phyloP scores from a whole-genome alignment of 805 yeast genomes.

The Candida morakotiae region DNA sequence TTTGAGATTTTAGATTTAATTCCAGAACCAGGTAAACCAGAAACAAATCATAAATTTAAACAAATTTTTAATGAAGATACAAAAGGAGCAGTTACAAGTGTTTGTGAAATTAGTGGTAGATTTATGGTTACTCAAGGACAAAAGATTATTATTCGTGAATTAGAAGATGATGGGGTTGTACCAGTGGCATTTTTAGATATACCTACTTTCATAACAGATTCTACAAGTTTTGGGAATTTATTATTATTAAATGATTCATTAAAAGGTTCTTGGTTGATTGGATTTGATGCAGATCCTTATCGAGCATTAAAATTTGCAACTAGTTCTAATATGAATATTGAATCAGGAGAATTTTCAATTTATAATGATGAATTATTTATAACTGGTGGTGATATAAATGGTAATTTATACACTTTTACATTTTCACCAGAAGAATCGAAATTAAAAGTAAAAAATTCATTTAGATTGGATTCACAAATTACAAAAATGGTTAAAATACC shows the following conservation, averaged over 20 bases:
- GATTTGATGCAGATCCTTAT: conserved; percentile 94
- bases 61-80: conserved; percentile 68
- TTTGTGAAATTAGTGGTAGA: conserved; percentile 79
- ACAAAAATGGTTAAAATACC: conserved; percentile 50
- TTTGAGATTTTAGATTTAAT: conserved; percentile 77
- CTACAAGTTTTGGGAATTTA: conserved; percentile 79
- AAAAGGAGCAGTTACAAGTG: conserved; percentile 77
- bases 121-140: conserved; percentile 85
- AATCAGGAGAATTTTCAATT: conserved; percentile 71
- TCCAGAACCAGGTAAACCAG: conserved; percentile 86
- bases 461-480: conserved; percentile 61
- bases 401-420: conserved; percentile 66
- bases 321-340: conserved; percentile 54
- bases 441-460: conserved; percentile 64
- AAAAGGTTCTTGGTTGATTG: conserved; percentile 74
- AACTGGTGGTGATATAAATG: conserved; percentile 64
- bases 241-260: conserved; percentile 77
- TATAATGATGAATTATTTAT: conserved; percentile 67
- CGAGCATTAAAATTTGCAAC: conserved; percentile 76
- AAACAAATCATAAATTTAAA: conserved; percentile 74
- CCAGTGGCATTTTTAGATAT: conserved; percentile 94
- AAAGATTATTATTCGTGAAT: conserved; percentile 70
- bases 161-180: conserved; percentile 82
- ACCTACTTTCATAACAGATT: conserved; percentile 72
- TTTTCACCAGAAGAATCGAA: conserved; percentile 90